Evolutionary conservation across 192 early-diverging fungal genomes (phyloP).

Genomic region (Hyaloraphidium curvatum): DNA sequence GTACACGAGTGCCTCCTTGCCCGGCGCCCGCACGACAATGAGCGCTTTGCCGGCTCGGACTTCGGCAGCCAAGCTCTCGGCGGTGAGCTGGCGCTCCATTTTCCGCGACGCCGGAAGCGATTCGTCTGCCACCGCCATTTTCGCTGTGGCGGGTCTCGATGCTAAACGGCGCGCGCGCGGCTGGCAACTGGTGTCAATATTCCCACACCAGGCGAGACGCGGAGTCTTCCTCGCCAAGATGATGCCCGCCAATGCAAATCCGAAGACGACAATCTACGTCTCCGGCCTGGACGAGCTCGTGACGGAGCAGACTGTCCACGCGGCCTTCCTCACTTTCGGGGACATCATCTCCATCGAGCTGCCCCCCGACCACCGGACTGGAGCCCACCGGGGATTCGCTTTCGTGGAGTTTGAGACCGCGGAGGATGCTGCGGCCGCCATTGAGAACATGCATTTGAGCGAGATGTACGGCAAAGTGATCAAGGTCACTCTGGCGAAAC

Average conservation of each 20-base stretch:
- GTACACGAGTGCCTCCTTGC: too few relatives aligned
- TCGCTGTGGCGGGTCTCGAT: too few relatives aligned
- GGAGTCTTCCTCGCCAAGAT: background rate
- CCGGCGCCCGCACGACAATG: too few relatives aligned
- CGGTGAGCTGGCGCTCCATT: too few relatives aligned
- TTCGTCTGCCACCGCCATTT: too few relatives aligned
- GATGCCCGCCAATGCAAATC: constrained; percentile 1
- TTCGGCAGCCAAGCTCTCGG: too few relatives aligned
- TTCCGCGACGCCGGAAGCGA: too few relatives aligned
- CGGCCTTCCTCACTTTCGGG: constrained; percentile 92
- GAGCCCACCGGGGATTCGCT: constrained; percentile 80
- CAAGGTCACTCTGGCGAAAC: constrained; percentile 67
- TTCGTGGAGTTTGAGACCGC: constrained; percentile 82
- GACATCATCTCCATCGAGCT: constrained; percentile 77
- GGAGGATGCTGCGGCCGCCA: constrained; percentile 69
- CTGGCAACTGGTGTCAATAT: too few relatives aligned
- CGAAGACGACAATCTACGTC: constrained; percentile 25
- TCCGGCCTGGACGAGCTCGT: constrained; percentile 70
- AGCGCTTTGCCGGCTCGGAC: too few relatives aligned
- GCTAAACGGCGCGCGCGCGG: too few relatives aligned
- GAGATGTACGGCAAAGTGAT: constrained; percentile 81
- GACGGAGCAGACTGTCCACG: constrained; percentile 52
- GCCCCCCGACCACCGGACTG: constrained; percentile 47
- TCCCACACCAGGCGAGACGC: too few relatives aligned
- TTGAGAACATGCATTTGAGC: constrained; percentile 81